Evolutionary conservation across 2,329 filamentous ascomycete species (phyloP).

Genomic region (Myriosclerotinia duriaeana): DNA sequence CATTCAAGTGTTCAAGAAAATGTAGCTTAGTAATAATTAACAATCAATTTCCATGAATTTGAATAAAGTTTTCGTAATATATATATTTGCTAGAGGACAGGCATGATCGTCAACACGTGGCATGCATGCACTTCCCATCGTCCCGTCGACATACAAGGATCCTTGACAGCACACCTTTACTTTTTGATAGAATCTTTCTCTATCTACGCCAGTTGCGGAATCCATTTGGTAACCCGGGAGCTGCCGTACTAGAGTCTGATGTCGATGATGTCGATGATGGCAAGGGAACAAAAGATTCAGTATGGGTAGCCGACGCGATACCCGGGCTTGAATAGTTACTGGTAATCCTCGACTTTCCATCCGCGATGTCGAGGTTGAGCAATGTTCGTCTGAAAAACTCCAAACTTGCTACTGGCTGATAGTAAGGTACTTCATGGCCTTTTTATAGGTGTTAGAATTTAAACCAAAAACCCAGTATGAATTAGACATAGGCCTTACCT

Average conservation of each 20-base stretch:
- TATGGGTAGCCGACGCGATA: conserved; percentile 31
- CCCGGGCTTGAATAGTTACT: conserved; percentile 32
- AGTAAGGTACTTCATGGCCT: conserved; percentile 35
- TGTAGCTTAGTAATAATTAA: neutral
- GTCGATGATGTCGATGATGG: conserved; percentile 29
- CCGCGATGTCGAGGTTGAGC: conserved; percentile 43
- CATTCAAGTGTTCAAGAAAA: neutral
- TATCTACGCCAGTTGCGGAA: conserved; percentile 4
- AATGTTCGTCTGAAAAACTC: conserved; percentile 38
- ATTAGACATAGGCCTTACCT: conserved; percentile 10
- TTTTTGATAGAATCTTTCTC: neutral
- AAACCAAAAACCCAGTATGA: neutral
- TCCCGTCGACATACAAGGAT: neutral
- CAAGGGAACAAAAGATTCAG: conserved; percentile 29
- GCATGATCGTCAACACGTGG: conserved; percentile 18
- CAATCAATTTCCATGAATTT: neutral
- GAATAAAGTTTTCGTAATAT: neutral
- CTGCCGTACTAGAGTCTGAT: conserved; percentile 15
- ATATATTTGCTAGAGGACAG: neutral
- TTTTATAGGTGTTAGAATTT: conserved; percentile 19
- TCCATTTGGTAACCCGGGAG: conserved; percentile 14
- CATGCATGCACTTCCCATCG: conserved; percentile 20
- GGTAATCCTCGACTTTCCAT: conserved; percentile 42
- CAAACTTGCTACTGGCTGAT: conserved; percentile 35
- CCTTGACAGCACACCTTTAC: neutral